Percentiles rank a stretch among this genome's conserved stretches.
phyloP scores from a whole-genome alignment of 257 asterid species.

The Plantago major region DNA sequence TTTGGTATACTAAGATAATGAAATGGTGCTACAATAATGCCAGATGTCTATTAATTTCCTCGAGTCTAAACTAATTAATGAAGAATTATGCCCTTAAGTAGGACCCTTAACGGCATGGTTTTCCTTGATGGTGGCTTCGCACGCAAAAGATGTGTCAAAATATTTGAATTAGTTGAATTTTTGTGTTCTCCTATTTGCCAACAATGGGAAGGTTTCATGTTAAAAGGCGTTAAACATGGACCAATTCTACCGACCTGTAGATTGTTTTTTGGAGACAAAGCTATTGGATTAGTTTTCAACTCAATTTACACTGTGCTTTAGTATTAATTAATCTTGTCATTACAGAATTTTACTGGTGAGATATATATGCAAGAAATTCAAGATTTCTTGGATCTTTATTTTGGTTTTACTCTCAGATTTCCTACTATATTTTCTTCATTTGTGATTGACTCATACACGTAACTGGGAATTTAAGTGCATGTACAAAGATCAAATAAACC shows the following conservation, averaged over 20 bases:
- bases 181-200: neutral
- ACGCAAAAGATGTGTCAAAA: constrained; percentile 16
- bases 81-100: neutral
- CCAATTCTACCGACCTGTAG: constrained; percentile 20
- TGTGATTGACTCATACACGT: too few relatives aligned
- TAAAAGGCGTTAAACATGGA: constrained; percentile 22
- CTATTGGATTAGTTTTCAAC: neutral
- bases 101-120: constrained; percentile 17
- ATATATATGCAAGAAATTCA: too few relatives aligned
- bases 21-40: constrained; percentile 12
- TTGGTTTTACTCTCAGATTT: too few relatives aligned
- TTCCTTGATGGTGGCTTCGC: constrained; percentile 22
- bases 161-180: neutral
- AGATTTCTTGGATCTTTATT: too few relatives aligned
- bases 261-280: constrained; percentile 21
- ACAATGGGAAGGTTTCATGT: constrained; percentile 6
- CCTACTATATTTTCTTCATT: too few relatives aligned
- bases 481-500: too few relatives aligned
- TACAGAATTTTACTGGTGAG: too few relatives aligned
- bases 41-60: constrained; percentile 15
- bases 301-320: too few relatives aligned
- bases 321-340: too few relatives aligned
- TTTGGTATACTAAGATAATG: neutral
- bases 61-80: neutral
- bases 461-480: too few relatives aligned